Base-by-base conservation (phyloP, 2,329 filamentous ascomycete species). In the Botrytis porri region DNA sequence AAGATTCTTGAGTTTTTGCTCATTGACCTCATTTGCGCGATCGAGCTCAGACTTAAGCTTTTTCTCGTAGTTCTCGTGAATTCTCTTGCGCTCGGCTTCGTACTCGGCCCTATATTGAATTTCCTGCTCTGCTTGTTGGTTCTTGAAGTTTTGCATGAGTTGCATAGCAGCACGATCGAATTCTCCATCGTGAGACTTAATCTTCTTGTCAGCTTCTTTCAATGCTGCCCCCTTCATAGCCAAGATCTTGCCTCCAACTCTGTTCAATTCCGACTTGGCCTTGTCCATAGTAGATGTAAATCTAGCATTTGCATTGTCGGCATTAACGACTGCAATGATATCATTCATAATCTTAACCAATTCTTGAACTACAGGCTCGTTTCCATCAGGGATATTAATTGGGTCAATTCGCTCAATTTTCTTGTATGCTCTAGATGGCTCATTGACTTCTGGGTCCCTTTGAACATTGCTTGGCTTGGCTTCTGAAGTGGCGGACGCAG, bases 331-430 rank as follows among this genome's bases (percentile, higher is more conserved):
- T 14, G 93, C 90, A 80, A 99, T 97, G 79, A 99, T 92, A 82
- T 97, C 94, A 84, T 99, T 99, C 78, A 99, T 88, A 84, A 97
- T 95, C 84, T 93, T 95, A 74, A 97, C 94, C 9, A 99, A 86
- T 79, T 98, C 94, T 83, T 98, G 94, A 35, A 98, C 93, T 51
- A 97, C 88, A 41, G 93, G 93, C 81, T 98, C 95, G 74, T 90
- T 89, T 70, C 92, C 93, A 78, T 94, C 88, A 71, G 89, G 87
- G 37, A 97, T 88, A 69, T 88, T 88, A 73, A 98, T 85, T 75
- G 94, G 89, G 80, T 97, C 93, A 77, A 98, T 93, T 25, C 89
- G 89, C 74, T 90, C 80, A 35, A 84, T 84, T 32, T 90, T 84
- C 61, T 91, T 88, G 71, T 88, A 89, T 80, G 88, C 88, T 74